A percentile compares a stretch with the other conserved stretches of the same genome.
phyloP scores from a whole-genome alignment of 2,329 filamentous ascomycete genomes.

The Microsporum audouinii region DNA sequence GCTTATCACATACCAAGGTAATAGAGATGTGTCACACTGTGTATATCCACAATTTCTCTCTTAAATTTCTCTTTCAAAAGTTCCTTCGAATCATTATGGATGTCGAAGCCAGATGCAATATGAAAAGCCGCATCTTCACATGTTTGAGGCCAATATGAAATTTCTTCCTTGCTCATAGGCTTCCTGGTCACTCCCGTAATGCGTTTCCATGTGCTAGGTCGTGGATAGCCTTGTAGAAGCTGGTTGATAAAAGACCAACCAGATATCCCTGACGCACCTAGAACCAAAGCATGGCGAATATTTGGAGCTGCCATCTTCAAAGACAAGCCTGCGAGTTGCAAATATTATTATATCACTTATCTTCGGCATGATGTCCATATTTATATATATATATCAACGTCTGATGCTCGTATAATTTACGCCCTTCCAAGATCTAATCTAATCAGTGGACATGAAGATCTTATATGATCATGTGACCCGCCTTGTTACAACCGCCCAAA shows the following conservation, averaged over 20 bases:
- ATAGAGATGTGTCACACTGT: constrained; percentile 18
- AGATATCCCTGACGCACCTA: constrained; percentile 34
- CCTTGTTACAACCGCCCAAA: no score
- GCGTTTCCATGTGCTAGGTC: constrained; percentile 23
- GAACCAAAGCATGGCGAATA: constrained; percentile 28
- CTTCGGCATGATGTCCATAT: no score
- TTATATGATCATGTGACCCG: background rate
- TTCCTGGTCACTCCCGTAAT: constrained; percentile 35
- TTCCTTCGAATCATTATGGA: constrained; percentile 17
- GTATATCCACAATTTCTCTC: constrained; percentile 10
- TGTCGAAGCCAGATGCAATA: constrained; percentile 33
- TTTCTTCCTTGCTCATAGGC: constrained; percentile 23
- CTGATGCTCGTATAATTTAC: background rate
- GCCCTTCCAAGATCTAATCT: background rate
- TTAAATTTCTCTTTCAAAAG: constrained; percentile 13
- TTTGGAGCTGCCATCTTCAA: background rate
- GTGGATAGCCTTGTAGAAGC: constrained; percentile 29
- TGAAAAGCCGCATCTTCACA: constrained; percentile 23
- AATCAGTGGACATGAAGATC: background rate
- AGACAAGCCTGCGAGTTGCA: background rate
- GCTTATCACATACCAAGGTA: constrained; percentile 10
- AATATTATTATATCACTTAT: background rate
- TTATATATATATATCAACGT: no score
- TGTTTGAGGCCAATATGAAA: constrained; percentile 27
- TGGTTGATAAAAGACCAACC: constrained; percentile 36